Evolutionary conservation across 75 land plant species (phyloP).

Genomic region (Pseudotsuga menziesii): DNA sequence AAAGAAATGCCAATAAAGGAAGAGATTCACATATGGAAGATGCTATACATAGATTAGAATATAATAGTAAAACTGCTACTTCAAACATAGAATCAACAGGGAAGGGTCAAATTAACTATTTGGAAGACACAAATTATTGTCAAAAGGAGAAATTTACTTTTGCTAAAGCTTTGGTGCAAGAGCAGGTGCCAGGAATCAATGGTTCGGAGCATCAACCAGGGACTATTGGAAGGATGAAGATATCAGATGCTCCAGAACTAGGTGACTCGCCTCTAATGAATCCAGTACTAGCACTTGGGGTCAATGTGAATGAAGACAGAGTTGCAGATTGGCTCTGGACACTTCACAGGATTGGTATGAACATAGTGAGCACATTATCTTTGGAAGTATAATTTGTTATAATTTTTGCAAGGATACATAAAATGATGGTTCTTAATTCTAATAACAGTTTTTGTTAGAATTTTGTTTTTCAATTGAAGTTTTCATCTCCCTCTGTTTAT

Average conservation of each 20-base stretch:
- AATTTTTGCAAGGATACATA: not conserved
- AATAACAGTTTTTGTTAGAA: not conserved
- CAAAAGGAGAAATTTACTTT: not conserved
- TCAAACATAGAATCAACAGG: not conserved
- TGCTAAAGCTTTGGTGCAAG: constrained; percentile 16
- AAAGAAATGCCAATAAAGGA: not conserved
- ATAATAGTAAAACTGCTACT: not conserved
- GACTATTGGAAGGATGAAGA: constrained; percentile 21
- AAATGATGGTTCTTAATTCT: not conserved
- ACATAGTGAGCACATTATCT: not conserved
- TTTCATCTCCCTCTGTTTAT: not conserved
- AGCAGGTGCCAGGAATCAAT: constrained; percentile 10
- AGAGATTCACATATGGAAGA: not conserved
- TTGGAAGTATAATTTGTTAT: not conserved
- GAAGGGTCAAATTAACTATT: not conserved
- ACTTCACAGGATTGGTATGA: constrained; percentile 78
- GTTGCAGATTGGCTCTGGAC: constrained; percentile 94
- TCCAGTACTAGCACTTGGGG: constrained; percentile 22
- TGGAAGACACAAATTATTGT: not conserved
- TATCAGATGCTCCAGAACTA: constrained; percentile 36
- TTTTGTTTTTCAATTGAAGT: not conserved
- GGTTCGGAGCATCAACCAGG: constrained; percentile 11
- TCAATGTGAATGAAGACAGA: constrained; percentile 42
- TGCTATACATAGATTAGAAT: not conserved
- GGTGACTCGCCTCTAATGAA: constrained; percentile 5